These are phyloP conservation scores for Flammula alnicola DNA, from an alignment of 1,284 basidiomycete genomes.

Conservation along the genomic window DNA sequence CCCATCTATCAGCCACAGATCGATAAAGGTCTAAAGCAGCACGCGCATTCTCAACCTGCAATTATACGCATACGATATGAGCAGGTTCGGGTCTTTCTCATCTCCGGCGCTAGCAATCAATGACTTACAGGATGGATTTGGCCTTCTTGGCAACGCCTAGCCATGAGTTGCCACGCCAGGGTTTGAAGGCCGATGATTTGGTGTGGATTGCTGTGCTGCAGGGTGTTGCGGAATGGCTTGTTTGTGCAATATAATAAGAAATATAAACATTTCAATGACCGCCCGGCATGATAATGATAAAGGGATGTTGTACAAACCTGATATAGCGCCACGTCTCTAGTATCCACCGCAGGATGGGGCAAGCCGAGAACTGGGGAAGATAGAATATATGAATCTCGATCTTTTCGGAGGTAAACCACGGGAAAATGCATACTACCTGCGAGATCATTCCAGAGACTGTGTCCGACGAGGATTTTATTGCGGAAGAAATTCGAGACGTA, in stretches of 20 bases:
- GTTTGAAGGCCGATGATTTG: conserved; percentile 75
- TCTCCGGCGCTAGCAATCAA: conserved; percentile 10
- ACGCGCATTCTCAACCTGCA: conserved; percentile 76
- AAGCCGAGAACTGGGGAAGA: conserved; percentile 69
- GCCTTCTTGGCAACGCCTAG: conserved; percentile 71
- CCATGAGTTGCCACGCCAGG: conserved; percentile 80
- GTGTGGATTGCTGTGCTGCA: conserved; percentile 56
- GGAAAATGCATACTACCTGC: conserved; percentile 57
- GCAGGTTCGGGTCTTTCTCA: conserved; percentile 1
- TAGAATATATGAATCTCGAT: conserved; percentile 8
- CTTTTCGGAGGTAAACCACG: conserved; percentile 12
- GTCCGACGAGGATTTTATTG: conserved; percentile 72
- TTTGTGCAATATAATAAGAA: conserved; percentile 10
- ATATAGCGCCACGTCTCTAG: conserved; percentile 82
- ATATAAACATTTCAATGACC: conserved; percentile 2
- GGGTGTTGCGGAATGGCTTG: conserved; percentile 74
- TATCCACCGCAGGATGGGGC: conserved; percentile 76
- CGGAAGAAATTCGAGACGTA: conserved; percentile 64
- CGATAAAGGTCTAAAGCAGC: conserved; percentile 79
- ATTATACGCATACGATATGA: conserved; percentile 12
- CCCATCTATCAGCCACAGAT: conserved; percentile 69
- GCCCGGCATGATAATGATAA: conserved; percentile 9
- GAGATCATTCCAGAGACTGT: conserved; percentile 78
- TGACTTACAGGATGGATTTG: conserved; percentile 68
- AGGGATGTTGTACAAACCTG: conserved; percentile 47